Percentiles rank a stretch among this genome's conserved stretches.
Conservation (phyloP, 2,329 filamentous ascomycete genomes). For the Podosphaera leucotricha region DNA sequence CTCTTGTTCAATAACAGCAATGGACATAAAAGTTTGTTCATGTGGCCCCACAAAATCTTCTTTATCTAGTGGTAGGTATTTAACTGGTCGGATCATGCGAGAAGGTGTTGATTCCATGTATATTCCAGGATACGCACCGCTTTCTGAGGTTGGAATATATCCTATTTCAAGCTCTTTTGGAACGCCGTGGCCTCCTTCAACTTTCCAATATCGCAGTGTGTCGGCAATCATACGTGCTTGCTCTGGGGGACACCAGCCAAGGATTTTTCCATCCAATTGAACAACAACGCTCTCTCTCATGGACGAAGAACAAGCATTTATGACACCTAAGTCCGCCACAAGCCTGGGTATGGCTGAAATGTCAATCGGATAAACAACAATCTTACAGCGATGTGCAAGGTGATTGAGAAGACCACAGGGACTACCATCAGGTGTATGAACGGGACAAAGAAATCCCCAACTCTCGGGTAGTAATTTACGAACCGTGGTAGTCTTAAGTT, state of each 20-base stretch:
- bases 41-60: conserved; percentile 77
- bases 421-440: conserved; percentile 88
- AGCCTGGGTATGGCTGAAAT: conserved; percentile 51
- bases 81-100: conserved; percentile 75
- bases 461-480: conserved; percentile 88
- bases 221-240: conserved; percentile 65
- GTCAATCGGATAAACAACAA: conserved; percentile 55
- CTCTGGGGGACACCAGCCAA: conserved; percentile 75
- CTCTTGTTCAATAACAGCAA: conserved; percentile 74
- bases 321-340: conserved; percentile 58
- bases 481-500: conserved; percentile 90
- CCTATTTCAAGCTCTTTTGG: conserved; percentile 77
- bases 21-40: conserved; percentile 96
- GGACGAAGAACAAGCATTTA: conserved; percentile 50
- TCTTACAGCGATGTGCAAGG: conserved; percentile 79
- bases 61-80: conserved; percentile 69
- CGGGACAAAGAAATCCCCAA: conserved; percentile 94
- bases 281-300: conserved; percentile 69
- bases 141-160: conserved; percentile 64
- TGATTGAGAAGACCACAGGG: conserved; percentile 92
- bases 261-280: conserved; percentile 69
- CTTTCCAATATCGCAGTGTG: conserved; percentile 85
- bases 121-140: conserved; percentile 87
- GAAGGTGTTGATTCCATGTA: conserved; percentile 78
- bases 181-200: conserved; percentile 59